Base-by-base conservation (phyloP, 202 grass and related monocot species). In the Setaria italica region DNA sequence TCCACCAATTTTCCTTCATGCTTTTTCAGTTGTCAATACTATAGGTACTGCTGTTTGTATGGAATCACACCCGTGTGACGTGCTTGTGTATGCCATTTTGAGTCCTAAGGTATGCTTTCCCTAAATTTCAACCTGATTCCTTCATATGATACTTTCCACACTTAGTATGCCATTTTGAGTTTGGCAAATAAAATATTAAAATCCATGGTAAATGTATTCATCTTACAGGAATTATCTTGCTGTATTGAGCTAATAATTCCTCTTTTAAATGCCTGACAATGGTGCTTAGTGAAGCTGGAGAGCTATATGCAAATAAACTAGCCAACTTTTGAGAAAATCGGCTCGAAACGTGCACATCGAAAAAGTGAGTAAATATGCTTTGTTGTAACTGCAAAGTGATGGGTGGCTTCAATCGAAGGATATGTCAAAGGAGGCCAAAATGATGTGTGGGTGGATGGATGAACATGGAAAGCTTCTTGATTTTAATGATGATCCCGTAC, bases 261-360 rank as follows among this genome's bases (percentile, higher is more conserved):
- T 57, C 21, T 55, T 85, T 83, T 33, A 80, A 79, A 14, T 88
- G 48, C 16, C 33, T 87, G 33, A 53, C 79, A 77, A 85, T 88
- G 57, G 32, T 67, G 41, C 60, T 74, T 89, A 99, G 93, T 90
- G 96, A 99, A 88, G 63, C 79, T 57, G 96, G 93, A 71, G 96
- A 99, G 50, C 91, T 99, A 62, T 99, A 94, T 82, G 15, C 91
- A 29, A 96, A 99, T 93, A 99, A 99, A 84, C 90, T 99, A 66
- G 86, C 90, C 15, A 99, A 85, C 51, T 96, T 99, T 88, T 59
- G 96, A 63, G 90, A 99, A 77, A 99, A 99, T 84, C 88, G 96
- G 39, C 93, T 99, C 16, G 96, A 99, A 81, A 25, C 25, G 25
- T 25, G 25, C 25, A 25, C 25, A 25, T 25, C 25, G 25, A 25